Base-by-base conservation (phyloP, 106 monocot genomes). In the Cymbidium sinense region DNA sequence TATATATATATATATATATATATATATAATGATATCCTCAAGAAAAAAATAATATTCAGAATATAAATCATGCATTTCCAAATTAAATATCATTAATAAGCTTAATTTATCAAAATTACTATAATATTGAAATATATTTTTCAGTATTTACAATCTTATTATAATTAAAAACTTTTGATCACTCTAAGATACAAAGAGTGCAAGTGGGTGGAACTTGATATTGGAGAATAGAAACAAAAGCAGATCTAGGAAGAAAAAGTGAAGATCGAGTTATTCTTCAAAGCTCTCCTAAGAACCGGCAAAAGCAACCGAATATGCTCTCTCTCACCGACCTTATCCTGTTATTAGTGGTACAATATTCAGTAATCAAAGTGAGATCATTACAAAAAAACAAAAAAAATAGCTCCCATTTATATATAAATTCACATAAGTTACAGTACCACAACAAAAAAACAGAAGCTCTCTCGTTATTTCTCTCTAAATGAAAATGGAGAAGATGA, bases 401-500 rank as follows among this genome's bases (percentile, higher is more conserved):
- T 0, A 54, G 21, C 2, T 54, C 13, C 21, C 0, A 21, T 4
- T 54, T 19, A 54, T 21, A 54, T 54, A 54, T 41, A 41, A 41
- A 41, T 41, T 41, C 41, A 41, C 41, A 41, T 7, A 9, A 41
- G 41, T 9, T 3, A 4, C 54, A 54, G 21, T 17, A 54, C 21
- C 4, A 13, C 54, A 54, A 19, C 21, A n/a, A n/a, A n/a, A n/a
- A 4, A 20, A 54, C 54, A 36, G 15, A 54, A 54, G 4, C 54
- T 17, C 54, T 18, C 12, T 21, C 54, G 4, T 17, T 19, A 10
- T 54, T 19, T 21, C 54, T 54, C 21, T 54, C 20, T 15, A 21
- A 54, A 4, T 20, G 13, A 54, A 54, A 9, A 87, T 82, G 85
- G 67, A 77, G 78, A 86, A 78, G 76, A 18, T 87, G 37, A 41